A percentile compares a stretch with the other conserved stretches of the same genome.
These are phyloP conservation scores for Toxoplasma gondii DNA, from an alignment of 169 alveolate species.

Conservation along the genomic window DNA sequence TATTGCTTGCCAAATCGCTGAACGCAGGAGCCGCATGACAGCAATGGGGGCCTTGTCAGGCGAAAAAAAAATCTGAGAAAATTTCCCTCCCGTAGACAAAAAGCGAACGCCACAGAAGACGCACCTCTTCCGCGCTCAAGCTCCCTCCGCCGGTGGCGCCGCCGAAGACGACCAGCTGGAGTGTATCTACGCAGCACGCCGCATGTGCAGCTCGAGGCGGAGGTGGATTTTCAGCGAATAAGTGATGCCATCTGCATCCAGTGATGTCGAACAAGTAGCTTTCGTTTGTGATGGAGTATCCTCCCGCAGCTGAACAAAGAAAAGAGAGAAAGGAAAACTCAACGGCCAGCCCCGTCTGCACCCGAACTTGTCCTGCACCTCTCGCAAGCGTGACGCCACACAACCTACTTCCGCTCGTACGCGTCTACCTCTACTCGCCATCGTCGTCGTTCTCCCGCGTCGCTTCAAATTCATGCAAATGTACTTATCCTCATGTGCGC, in stretches of 20 bases:
- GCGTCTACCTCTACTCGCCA: too few species aligned
- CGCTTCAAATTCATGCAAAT: too few species aligned
- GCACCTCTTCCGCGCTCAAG: slow-evolving; percentile 94
- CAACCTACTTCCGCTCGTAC: background rate
- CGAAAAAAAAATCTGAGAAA: too few species aligned
- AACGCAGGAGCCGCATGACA: too few species aligned
- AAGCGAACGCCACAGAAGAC: too few species aligned
- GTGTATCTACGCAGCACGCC: slow-evolving; percentile 96
- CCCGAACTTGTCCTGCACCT: too few species aligned
- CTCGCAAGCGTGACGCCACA: background rate
- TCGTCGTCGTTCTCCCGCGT: too few species aligned
- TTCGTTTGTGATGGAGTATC: slow-evolving; percentile 97
- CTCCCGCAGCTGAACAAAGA: slow-evolving; percentile 89
- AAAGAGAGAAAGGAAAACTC: background rate
- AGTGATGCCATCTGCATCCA: slow-evolving; percentile 89
- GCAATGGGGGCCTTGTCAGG: too few species aligned
- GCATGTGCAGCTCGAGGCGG: slow-evolving; percentile 99
- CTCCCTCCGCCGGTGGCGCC: slow-evolving; percentile 99
- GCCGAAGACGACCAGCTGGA: slow-evolving; percentile 96
- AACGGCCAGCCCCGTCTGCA: background rate
- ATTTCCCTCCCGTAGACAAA: too few species aligned
- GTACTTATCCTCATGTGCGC: too few species aligned
- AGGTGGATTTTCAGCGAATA: slow-evolving; percentile 70
- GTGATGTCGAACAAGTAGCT: slow-evolving; percentile 89
- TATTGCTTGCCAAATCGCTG: too few species aligned